A percentile compares a stretch with the other conserved stretches of the same genome.
These are phyloP conservation scores for Theileria annulata DNA, from an alignment of 169 alveolate genomes.

Conservation along the genomic window DNA sequence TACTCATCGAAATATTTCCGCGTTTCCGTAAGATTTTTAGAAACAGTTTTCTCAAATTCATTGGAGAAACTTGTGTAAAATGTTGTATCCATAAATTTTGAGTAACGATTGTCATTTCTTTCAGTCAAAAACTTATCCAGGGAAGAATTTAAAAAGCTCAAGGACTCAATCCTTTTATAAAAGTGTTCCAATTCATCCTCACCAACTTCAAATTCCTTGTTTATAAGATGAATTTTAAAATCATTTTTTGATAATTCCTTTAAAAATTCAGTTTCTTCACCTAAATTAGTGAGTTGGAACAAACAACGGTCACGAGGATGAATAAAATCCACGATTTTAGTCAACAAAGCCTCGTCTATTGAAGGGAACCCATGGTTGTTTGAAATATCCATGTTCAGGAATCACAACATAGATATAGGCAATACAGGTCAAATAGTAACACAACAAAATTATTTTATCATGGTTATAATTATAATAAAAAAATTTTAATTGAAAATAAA, in stretches of 20 bases:
- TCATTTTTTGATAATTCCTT: not conserved
- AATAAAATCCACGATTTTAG: not conserved
- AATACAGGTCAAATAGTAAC: too few relatives aligned
- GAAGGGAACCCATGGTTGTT: not conserved
- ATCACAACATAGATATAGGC: not conserved
- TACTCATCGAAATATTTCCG: conserved; percentile 38
- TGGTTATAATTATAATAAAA: too few relatives aligned
- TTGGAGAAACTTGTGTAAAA: not conserved
- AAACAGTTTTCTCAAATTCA: conserved; percentile 1
- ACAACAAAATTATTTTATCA: too few relatives aligned
- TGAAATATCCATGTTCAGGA: not conserved
- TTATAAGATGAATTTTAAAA: not conserved
- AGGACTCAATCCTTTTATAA: conserved; percentile 41
- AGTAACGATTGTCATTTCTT: conserved; percentile 31
- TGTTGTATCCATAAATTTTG: conserved; percentile 29
- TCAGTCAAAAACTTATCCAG: conserved; percentile 50
- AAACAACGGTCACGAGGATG: not conserved
- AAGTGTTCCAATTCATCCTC: not conserved
- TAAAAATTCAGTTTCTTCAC: not conserved
- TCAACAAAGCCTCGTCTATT: not conserved
- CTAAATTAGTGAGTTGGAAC: not conserved
- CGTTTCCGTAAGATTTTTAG: not conserved
- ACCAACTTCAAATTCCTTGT: not conserved
- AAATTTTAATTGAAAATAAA: too few relatives aligned
- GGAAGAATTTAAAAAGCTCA: conserved; percentile 7